Base-by-base conservation (phyloP, 345 rosid genomes). In the Abelmoschus esculentus region DNA sequence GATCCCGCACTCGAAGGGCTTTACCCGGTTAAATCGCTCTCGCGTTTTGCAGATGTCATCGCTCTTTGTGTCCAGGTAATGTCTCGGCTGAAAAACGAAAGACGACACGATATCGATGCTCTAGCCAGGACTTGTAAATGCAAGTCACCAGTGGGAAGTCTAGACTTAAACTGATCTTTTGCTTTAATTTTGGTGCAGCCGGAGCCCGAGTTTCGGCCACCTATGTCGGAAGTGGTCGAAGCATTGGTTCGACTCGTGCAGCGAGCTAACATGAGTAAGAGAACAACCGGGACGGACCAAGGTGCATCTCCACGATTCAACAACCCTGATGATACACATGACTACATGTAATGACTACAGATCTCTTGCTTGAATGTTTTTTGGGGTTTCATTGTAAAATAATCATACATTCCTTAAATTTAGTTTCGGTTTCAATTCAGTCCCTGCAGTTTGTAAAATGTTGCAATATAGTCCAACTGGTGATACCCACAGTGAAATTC, bases 191-290 rank as follows among this genome's bases (percentile, higher is more conserved):
- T 65, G 65, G 72, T 10, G 72, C 88, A 96, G 99, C 90, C 92
- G 49, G 99, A 96, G 83, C 99, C 99, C 4, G 98, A 92, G 82
- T 96, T 96, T 53, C 86, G 98, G 65, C 99, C 96, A 55, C 98
- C 99, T 1, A 90, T 96, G 96, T 96, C 99, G 1, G 97, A 96
- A 83, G 99, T 96, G 76, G 99, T 95, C 70, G 90, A 92, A 70
- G 96, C 97, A 34, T 84, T 95, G 83, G 96, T 95, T 63, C 90
- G 93, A 14, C 72, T 95, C 44, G 97, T 95, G 70, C 99, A 92
- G 74, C 91, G 99, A 65, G 90, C 92, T 19, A 92, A 91, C 81
- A 88, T 95, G 99, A 95, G 98, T 84, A 90, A 86, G 83, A 89
- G 99, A 84, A 92, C 96, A 8, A 68, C 79, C 3, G 93, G 92